A percentile compares a stretch with the other conserved stretches of the same genome.
phyloP scores from a whole-genome alignment of 805 yeast genomes.

The Starmera dryadoides region DNA sequence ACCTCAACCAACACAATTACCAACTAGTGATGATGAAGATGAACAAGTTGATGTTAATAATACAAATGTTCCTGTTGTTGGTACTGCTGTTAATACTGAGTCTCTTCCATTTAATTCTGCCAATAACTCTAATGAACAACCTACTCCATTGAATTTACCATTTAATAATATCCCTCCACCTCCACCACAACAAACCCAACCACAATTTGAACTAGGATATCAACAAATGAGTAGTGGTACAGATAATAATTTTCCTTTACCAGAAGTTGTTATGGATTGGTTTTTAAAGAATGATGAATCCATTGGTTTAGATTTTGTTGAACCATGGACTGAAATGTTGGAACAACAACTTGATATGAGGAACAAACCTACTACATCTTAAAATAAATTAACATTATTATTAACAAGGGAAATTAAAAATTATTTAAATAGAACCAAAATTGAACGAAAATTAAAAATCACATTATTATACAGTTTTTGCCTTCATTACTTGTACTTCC shows the following conservation, averaged over 20 bases:
- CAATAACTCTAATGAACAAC: too few species aligned
- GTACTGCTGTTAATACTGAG: too few species aligned
- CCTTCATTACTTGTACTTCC: not conserved
- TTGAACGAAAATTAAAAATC: not conserved
- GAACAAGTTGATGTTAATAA: conserved; percentile 8
- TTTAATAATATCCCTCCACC: not conserved
- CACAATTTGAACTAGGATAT: conserved; percentile 10
- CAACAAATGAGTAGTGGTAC: conserved; percentile 12
- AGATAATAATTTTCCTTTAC: conserved; percentile 10
- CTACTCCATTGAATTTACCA: not conserved
- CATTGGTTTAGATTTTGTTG: conserved; percentile 55
- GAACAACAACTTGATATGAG: conserved; percentile 50
- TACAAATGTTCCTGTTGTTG: conserved; percentile 2
- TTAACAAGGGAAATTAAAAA: conserved; percentile 4
- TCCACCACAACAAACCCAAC: conserved; percentile 1
- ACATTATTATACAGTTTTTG: conserved; percentile 14
- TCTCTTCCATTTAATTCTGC: too few species aligned
- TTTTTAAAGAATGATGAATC: conserved; percentile 37
- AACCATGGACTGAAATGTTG: conserved; percentile 75
- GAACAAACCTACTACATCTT: too few species aligned
- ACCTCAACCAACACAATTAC: conserved; percentile 19
- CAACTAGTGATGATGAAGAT: conserved; percentile 13
- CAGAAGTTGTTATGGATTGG: conserved; percentile 40
- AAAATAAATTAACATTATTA: too few species aligned
- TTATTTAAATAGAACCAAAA: conserved; percentile 1